These are phyloP conservation scores for Triticum dicoccoides DNA, from an alignment of 176 grass and related monocot species.

Conservation along the genomic window DNA sequence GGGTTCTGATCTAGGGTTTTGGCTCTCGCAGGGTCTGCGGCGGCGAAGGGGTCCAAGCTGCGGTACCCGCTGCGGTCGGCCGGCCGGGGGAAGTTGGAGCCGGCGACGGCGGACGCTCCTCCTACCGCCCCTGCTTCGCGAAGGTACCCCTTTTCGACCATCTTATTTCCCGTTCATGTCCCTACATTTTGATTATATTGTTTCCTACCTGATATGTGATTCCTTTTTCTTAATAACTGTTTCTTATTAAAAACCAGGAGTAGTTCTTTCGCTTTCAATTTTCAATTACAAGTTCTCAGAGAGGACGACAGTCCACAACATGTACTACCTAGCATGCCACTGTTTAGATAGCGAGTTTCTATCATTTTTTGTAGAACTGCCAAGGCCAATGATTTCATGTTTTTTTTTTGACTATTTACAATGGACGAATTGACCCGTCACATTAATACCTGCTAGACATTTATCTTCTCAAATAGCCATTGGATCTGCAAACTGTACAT, in stretches of 20 bases:
- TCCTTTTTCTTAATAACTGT: background rate
- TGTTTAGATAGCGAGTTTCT: background rate
- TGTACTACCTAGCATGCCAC: background rate
- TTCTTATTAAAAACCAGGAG: background rate
- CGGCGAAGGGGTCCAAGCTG: conserved; percentile 52
- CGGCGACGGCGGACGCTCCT: background rate
- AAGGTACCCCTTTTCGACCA: conserved; percentile 23
- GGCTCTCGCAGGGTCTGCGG: conserved; percentile 13
- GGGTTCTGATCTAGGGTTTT: background rate
- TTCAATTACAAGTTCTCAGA: background rate
- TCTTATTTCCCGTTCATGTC: background rate
- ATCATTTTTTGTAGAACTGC: background rate
- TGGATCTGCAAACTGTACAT: background rate
- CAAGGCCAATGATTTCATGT: background rate
- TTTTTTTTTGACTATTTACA: background rate
- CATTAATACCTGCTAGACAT: background rate
- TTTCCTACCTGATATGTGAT: background rate
- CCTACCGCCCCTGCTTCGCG: conserved; percentile 25
- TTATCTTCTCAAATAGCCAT: background rate
- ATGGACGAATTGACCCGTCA: background rate
- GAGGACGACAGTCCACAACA: background rate
- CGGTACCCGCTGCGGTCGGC: conserved; percentile 66
- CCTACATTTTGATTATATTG: rapidly evolving
- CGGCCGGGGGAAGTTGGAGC: conserved; percentile 26
- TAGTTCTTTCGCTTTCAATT: background rate